phyloP scores from a whole-genome alignment of 176 grass and related monocot genomes.

The Triticum monococcum region DNA sequence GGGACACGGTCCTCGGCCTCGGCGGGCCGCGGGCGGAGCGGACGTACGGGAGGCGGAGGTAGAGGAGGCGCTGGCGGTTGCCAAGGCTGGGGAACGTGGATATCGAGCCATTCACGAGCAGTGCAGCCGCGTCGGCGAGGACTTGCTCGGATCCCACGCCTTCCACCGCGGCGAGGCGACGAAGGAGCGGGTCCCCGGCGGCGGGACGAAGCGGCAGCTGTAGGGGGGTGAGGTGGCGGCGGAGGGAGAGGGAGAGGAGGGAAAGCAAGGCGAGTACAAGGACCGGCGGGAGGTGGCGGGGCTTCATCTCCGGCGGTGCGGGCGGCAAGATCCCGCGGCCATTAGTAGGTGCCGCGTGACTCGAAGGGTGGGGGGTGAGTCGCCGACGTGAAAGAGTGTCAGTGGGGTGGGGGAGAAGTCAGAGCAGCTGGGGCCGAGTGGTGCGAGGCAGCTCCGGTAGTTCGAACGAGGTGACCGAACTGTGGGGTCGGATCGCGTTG shows the following conservation, averaged over 20 bases:
- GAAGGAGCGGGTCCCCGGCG: slow-evolving; percentile 5
- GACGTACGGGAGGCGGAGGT: slow-evolving; percentile 34
- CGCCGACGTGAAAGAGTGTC: slow-evolving; percentile 17
- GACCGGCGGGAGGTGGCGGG: not conserved
- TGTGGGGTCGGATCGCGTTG: not conserved
- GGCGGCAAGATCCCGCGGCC: slow-evolving; percentile 16
- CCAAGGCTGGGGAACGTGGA: slow-evolving; percentile 41
- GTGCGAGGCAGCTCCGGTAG: not conserved
- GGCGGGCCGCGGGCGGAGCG: not conserved
- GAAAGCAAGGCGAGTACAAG: slow-evolving; percentile 8
- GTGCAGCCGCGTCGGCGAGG: not conserved
- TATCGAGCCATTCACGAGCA: slow-evolving; percentile 33
- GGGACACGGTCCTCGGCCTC: slow-evolving; percentile 17
- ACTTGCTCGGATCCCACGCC: not conserved
- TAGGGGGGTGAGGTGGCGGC: not conserved
- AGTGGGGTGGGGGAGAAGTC: slow-evolving; percentile 26
- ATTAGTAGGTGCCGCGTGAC: slow-evolving; percentile 14
- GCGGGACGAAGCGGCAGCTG: not conserved
- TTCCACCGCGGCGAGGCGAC: slow-evolving; percentile 16
- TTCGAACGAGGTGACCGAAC: not conserved
- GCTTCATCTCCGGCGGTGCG: slow-evolving; percentile 23
- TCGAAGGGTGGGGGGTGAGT: not conserved
- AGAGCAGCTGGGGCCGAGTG: not conserved
- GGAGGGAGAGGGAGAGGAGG: slow-evolving; percentile 28
- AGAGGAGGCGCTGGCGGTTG: slow-evolving; percentile 41